phyloP scores from a whole-genome alignment of 495 filamentous ascomycete genomes.

The Daldinia childiae region DNA sequence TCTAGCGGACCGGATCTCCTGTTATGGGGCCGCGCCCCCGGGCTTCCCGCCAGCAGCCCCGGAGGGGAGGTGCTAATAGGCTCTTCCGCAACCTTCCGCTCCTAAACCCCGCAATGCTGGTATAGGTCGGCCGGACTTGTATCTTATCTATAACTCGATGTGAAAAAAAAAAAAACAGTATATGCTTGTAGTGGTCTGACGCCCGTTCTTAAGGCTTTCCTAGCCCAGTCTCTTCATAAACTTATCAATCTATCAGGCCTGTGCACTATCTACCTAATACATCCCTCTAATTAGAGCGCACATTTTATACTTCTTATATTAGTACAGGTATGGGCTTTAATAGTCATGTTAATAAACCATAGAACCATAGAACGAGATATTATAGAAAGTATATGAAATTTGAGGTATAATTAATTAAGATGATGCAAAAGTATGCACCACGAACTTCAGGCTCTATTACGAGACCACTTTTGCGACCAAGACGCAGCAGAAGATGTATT shows the following conservation, averaged over 20 bases:
- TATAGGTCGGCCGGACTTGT: too few species aligned
- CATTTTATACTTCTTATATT: neutral
- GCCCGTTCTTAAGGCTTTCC: too few species aligned
- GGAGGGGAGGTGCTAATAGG: neutral
- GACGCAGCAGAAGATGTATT: neutral
- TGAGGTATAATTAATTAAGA: neutral
- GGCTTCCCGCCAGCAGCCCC: neutral
- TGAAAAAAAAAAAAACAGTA: too few species aligned
- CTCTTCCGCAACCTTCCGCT: neutral
- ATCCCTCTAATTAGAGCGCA: too few species aligned
- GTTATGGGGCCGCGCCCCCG: neutral
- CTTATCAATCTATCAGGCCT: too few species aligned
- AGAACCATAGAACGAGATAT: neutral
- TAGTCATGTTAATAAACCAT: neutral
- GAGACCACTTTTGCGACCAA: neutral
- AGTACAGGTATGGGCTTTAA: neutral
- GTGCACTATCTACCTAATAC: too few species aligned
- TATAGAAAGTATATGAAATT: neutral
- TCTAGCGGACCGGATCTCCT: neutral
- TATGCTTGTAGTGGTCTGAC: too few species aligned
- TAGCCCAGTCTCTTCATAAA: too few species aligned
- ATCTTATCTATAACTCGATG: too few species aligned
- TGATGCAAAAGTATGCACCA: neutral
- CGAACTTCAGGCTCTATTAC: neutral
- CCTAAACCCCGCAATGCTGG: neutral